These are phyloP conservation scores for Beauveria medogensis DNA, from an alignment of 2,329 filamentous ascomycete species.

Conservation along the genomic window DNA sequence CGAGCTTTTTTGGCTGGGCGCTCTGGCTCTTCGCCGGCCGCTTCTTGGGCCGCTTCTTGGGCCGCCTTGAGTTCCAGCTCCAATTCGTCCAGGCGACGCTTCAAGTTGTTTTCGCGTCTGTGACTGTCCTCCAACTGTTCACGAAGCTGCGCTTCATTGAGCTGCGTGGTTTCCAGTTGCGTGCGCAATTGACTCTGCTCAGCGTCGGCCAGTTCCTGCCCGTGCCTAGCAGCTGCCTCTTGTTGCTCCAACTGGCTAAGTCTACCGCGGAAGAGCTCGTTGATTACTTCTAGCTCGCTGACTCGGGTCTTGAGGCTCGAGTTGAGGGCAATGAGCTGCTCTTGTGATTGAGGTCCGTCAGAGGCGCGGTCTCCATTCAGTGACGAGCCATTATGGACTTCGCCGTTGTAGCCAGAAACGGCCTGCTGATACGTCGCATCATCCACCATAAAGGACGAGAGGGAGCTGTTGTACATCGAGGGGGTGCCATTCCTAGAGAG, in stretches of 20 bases:
- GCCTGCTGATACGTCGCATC: constrained; percentile 57
- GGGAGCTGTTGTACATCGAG: constrained; percentile 63
- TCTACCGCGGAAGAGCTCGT: constrained; percentile 67
- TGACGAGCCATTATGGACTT: constrained; percentile 41
- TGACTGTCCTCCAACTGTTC: constrained; percentile 68
- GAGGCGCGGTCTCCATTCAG: constrained; percentile 54
- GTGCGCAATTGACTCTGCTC: constrained; percentile 50
- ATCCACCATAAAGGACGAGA: constrained; percentile 72
- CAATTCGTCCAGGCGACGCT: constrained; percentile 72
- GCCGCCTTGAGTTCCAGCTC: constrained; percentile 48
- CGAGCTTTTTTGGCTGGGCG: constrained; percentile 23
- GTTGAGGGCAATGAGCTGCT: constrained; percentile 72
- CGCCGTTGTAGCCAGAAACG: constrained; percentile 44
- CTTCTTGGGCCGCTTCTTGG: constrained; percentile 15
- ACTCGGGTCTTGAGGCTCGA: constrained; percentile 89
- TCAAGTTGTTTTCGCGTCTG: constrained; percentile 71
- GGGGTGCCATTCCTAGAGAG: constrained; percentile 75
- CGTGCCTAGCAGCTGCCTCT: constrained; percentile 58
- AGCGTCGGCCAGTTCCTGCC: constrained; percentile 46
- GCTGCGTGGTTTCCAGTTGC: constrained; percentile 41
- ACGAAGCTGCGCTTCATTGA: constrained; percentile 39
- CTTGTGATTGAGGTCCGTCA: constrained; percentile 68
- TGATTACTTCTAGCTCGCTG: constrained; percentile 92
- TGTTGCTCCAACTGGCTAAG: constrained; percentile 74
- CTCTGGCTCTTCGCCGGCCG: constrained; percentile 14